Evolutionary conservation across 2,329 filamentous ascomycete genomes (phyloP).

Genomic region (Hymenoscyphus repandus): DNA sequence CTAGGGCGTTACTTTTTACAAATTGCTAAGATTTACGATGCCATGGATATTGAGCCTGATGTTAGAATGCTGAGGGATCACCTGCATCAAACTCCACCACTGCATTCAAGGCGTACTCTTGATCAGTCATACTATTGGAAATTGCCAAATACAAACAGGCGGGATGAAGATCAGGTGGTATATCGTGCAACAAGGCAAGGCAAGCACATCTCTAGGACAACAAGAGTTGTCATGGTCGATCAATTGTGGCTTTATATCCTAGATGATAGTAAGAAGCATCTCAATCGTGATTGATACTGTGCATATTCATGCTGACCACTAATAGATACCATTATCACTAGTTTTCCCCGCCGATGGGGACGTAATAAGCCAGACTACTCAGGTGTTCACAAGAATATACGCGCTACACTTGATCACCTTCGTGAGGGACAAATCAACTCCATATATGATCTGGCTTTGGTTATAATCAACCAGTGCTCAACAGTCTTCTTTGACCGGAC

Average conservation of each 20-base stretch:
- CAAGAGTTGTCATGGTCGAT: conserved; percentile 35
- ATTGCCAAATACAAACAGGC: conserved; percentile 1
- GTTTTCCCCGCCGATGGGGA: conserved; percentile 38
- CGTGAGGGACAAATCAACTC: conserved; percentile 30
- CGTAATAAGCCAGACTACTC: conserved; percentile 36
- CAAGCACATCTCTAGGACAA: conserved; percentile 1
- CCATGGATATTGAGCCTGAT: conserved; percentile 7
- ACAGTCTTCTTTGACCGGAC: conserved; percentile 36
- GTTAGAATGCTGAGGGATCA: conserved; percentile 6
- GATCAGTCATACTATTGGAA: conserved; percentile 15
- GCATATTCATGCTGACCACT: background rate
- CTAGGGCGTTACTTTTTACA: conserved; percentile 3
- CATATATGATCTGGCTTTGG: conserved; percentile 33
- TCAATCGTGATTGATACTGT: background rate
- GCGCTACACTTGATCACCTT: conserved; percentile 26
- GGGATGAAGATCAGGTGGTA: conserved; percentile 14
- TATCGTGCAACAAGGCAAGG: conserved; percentile 9
- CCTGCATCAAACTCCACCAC: conserved; percentile 2
- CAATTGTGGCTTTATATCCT: conserved; percentile 39
- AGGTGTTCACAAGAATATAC: conserved; percentile 36
- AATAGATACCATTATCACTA: conserved; percentile 31
- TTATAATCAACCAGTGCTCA: conserved; percentile 36
- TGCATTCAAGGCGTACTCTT: conserved; percentile 12
- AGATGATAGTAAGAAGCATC: conserved; percentile 23
- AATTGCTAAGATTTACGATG: conserved; percentile 8